Conservation (phyloP, 169 alveolate species). For the Perkinsus marinus region DNA sequence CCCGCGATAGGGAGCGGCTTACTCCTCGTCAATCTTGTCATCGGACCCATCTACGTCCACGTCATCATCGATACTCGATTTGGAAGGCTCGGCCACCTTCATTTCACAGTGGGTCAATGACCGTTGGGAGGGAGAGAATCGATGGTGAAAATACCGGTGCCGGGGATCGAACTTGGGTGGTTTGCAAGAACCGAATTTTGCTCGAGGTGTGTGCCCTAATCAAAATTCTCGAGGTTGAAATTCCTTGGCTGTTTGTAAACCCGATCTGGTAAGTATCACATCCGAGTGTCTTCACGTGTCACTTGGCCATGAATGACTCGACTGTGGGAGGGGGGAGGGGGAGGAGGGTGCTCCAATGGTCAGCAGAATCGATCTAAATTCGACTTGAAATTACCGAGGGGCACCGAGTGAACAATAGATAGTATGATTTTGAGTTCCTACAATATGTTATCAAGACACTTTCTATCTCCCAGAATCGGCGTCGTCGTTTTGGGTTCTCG, state of each 20-base stretch:
- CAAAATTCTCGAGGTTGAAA: no score
- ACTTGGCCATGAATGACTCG: no score
- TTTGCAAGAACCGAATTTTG: neutral
- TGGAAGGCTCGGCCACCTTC: neutral
- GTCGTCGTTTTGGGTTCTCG: neutral
- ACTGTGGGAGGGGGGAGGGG: no score
- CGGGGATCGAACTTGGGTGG: neutral
- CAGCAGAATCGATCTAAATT: no score
- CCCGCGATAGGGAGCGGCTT: neutral
- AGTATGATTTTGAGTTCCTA: no score
- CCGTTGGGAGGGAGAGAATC: neutral
- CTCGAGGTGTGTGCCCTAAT: constrained; percentile 6
- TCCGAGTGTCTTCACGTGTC: no score
- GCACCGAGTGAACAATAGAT: no score
- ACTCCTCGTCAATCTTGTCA: neutral
- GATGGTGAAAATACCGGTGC: neutral
- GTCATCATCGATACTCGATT: neutral
- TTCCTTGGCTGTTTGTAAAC: no score
- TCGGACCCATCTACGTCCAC: neutral
- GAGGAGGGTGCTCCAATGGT: no score
- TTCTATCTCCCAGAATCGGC: neutral
- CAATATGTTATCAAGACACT: neutral
- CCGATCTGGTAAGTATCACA: no score
- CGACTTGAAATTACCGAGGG: no score
- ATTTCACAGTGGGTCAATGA: neutral